These are phyloP conservation scores for Hypoxylon sp. DNA, from an alignment of 2,329 filamentous ascomycete genomes.

Conservation along the genomic window DNA sequence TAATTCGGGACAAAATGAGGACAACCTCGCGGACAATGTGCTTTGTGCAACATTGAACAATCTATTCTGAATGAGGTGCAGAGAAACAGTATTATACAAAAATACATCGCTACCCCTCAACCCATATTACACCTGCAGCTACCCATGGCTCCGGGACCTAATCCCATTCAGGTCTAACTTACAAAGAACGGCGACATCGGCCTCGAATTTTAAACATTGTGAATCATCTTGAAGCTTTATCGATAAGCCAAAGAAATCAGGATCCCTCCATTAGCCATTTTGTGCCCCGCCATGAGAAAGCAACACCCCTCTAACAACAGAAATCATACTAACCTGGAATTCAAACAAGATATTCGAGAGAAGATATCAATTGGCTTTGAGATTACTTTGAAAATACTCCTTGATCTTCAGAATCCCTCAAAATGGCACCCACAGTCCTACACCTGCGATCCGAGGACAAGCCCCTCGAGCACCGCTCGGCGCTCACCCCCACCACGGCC, in stretches of 20 bases:
- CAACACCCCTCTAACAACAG: too few relatives aligned
- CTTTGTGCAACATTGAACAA: too few relatives aligned
- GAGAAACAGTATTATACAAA: too few relatives aligned
- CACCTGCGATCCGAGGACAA: constrained; percentile 68
- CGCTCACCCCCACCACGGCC: constrained; percentile 51
- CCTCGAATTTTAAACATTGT: constrained; percentile 25
- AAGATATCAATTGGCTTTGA: constrained; percentile 12
- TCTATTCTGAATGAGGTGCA: too few relatives aligned
- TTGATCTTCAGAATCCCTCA: neutral
- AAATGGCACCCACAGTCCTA: constrained; percentile 51
- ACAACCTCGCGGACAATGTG: too few relatives aligned
- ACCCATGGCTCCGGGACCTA: constrained; percentile 23
- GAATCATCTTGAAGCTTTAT: constrained; percentile 29
- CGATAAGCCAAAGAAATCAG: constrained; percentile 15
- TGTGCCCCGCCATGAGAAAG: constrained; percentile 24
- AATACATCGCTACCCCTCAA: too few relatives aligned
- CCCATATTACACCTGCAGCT: too few relatives aligned
- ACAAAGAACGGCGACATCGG: constrained; percentile 23
- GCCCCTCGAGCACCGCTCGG: constrained; percentile 64
- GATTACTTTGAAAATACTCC: neutral
- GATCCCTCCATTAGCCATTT: neutral
- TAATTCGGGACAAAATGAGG: too few relatives aligned
- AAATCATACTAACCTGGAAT: too few relatives aligned
- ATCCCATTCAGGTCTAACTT: constrained; percentile 4
- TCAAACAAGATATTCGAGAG: too few relatives aligned